phyloP scores from a whole-genome alignment of 2,329 filamentous ascomycete species.

The Neonectria ditissima region DNA sequence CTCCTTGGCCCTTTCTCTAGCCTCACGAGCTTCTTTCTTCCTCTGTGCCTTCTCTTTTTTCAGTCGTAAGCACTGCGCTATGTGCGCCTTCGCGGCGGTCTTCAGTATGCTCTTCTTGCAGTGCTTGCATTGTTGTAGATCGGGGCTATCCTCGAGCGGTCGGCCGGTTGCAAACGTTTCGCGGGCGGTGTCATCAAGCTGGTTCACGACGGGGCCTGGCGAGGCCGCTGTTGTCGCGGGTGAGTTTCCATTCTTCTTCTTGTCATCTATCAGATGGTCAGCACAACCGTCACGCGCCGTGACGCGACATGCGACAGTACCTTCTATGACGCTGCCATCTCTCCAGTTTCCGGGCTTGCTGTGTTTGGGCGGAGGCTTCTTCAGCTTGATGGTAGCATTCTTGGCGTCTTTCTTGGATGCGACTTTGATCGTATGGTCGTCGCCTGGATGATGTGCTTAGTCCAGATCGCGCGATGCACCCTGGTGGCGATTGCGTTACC shows the following conservation, averaged over 20 bases:
- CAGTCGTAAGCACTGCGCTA: conserved; percentile 83
- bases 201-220: conserved; percentile 70
- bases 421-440: conserved; percentile 72
- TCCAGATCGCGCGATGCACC: conserved; percentile 20
- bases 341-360: conserved; percentile 78
- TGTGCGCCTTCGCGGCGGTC: conserved; percentile 80
- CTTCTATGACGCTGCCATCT: conserved; percentile 72
- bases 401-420: conserved; percentile 67
- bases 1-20: conserved; percentile 73
- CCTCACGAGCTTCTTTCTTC: conserved; percentile 81
- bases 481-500: conserved; percentile 41
- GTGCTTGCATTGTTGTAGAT: conserved; percentile 89
- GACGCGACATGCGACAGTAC: conserved; percentile 54
- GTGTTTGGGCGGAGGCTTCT: conserved; percentile 71
- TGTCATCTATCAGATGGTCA: conserved; percentile 58
- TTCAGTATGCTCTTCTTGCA: conserved; percentile 91
- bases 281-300: conserved; percentile 12
- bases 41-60: conserved; percentile 85
- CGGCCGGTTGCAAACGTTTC: conserved; percentile 85
- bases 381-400: conserved; percentile 70
- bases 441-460: conserved; percentile 52
- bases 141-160: conserved; percentile 82
- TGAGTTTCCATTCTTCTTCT: conserved; percentile 63
- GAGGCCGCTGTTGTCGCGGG: conserved; percentile 57
- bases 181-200: conserved; percentile 80